phyloP scores from a whole-genome alignment of 2,329 filamentous ascomycete species.

The Cladosporium colombiae region DNA sequence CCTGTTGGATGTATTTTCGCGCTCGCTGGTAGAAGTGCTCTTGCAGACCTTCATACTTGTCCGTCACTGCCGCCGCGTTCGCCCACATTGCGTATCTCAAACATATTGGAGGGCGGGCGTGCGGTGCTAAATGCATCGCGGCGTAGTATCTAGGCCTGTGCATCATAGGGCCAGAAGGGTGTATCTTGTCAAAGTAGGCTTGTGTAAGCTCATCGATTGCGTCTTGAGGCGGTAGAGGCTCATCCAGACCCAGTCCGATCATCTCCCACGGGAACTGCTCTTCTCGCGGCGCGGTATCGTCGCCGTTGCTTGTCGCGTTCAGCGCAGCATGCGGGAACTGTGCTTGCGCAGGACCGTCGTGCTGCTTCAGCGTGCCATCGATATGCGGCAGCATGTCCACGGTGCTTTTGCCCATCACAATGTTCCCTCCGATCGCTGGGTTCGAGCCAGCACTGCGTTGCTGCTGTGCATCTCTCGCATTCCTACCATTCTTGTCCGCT shows the following conservation, averaged over 20 bases:
- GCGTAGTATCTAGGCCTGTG: slow-evolving; percentile 85
- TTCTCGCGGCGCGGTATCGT: slow-evolving; percentile 11
- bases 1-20: slow-evolving; percentile 84
- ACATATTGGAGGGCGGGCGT: slow-evolving; percentile 81
- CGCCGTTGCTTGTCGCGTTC: slow-evolving; percentile 1
- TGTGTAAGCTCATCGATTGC: slow-evolving; percentile 84
- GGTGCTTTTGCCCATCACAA: slow-evolving; percentile 23
- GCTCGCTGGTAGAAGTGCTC: slow-evolving; percentile 88
- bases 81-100: slow-evolving; percentile 95
- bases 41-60: slow-evolving; percentile 77
- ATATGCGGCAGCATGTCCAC: slow-evolving; percentile 22
- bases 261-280: slow-evolving; percentile 76
- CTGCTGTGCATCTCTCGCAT: neutral
- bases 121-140: slow-evolving; percentile 85
- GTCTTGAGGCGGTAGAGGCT: slow-evolving; percentile 75
- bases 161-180: slow-evolving; percentile 83
- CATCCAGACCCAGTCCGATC: slow-evolving; percentile 77
- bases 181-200: slow-evolving; percentile 87
- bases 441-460: slow-evolving; percentile 19
- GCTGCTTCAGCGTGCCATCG: slow-evolving; percentile 1
- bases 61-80: slow-evolving; percentile 79
- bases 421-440: slow-evolving; percentile 26
- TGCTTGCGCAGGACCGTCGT: neutral
- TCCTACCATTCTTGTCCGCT: slow-evolving; percentile 1
- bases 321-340: neutral